phyloP scores from a whole-genome alignment of 768 basidiomycete species.

The Suillus brevipes region DNA sequence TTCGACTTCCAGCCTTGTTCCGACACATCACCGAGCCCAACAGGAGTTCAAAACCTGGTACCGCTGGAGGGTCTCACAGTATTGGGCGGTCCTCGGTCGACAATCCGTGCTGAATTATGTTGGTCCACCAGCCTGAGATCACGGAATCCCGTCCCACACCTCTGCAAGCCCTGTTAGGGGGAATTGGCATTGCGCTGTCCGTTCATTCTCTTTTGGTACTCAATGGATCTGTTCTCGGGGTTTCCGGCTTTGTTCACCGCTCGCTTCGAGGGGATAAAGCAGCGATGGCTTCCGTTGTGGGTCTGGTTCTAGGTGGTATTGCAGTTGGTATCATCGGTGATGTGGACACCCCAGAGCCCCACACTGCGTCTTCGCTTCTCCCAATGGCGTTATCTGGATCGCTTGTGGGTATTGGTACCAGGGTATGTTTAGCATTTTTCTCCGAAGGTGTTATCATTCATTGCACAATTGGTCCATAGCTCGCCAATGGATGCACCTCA shows the following conservation, averaged over 20 bases:
- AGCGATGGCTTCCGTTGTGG: constrained; percentile 41
- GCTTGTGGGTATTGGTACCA: constrained; percentile 58
- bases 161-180: constrained; percentile 55
- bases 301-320: constrained; percentile 51
- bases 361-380: constrained; percentile 21
- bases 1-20: not conserved
- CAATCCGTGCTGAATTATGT: not conserved
- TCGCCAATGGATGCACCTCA: constrained; percentile 66
- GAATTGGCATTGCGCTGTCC: constrained; percentile 51
- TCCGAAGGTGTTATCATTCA: not conserved
- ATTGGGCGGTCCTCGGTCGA: not conserved
- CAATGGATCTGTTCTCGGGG: constrained; percentile 58
- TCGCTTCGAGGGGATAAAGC: constrained; percentile 47
- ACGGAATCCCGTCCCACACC: constrained; percentile 37
- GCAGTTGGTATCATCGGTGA: constrained; percentile 36
- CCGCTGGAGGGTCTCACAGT: not conserved
- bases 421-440: constrained; percentile 35
- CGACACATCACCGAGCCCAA: no score
- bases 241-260: constrained; percentile 61
- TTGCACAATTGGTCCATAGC: constrained; percentile 28
- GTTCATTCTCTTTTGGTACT: constrained; percentile 52
- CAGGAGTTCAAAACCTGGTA: not conserved
- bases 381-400: constrained; percentile 48
- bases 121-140: not conserved
- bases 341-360: constrained; percentile 36